These are phyloP conservation scores for Salix arbutifolia DNA, from an alignment of 345 rosid species.

Conservation along the genomic window DNA sequence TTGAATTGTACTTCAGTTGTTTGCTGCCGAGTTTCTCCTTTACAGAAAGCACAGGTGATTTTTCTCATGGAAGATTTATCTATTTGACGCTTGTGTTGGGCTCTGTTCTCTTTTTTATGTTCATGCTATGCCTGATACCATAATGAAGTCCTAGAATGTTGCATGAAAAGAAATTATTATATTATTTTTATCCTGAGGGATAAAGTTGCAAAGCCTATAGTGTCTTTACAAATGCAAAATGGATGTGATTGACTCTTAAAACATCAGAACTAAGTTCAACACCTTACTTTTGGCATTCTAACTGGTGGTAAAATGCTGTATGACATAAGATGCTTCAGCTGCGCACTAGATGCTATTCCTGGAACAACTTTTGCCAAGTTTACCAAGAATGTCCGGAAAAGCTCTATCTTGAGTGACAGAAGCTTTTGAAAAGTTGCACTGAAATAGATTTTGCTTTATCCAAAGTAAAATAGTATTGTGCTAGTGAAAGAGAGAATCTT, in stretches of 20 bases:
- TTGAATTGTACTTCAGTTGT: constrained; percentile 93
- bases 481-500: background rate
- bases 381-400: background rate
- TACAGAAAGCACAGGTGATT: constrained; percentile 96
- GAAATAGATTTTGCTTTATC: background rate
- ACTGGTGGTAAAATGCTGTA: background rate
- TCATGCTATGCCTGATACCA: background rate
- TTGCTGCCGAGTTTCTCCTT: constrained; percentile 98
- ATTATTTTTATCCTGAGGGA: background rate
- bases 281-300: background rate
- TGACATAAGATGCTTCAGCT: background rate
- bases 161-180: background rate
- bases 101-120: background rate
- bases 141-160: background rate
- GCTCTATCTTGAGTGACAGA: background rate
- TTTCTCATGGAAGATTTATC: constrained; percentile 12
- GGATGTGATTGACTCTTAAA: background rate
- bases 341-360: constrained; percentile 1
- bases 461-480: background rate
- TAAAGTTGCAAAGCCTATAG: background rate
- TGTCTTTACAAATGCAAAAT: background rate
- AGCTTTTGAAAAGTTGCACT: background rate
- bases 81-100: background rate
- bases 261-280: background rate
- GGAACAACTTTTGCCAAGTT: background rate